Conservation (phyloP, 164 flowering plant species). For the Tetrastigma voinierianum region DNA sequence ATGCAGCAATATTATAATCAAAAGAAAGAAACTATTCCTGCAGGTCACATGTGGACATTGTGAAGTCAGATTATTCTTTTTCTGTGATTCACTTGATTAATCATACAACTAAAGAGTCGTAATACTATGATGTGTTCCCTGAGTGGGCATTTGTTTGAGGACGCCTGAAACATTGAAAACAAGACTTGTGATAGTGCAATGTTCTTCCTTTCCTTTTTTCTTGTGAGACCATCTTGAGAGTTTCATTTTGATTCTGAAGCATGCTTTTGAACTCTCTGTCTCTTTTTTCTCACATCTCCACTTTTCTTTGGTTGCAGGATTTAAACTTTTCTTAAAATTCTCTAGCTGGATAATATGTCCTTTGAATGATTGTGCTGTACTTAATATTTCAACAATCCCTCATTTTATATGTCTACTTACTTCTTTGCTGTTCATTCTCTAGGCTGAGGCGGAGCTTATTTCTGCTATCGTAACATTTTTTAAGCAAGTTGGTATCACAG, state of each 20-base stretch:
- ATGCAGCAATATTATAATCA: too few relatives aligned
- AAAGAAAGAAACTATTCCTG: too few relatives aligned
- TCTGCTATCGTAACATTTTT: conserved; percentile 84
- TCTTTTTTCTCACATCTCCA: neutral
- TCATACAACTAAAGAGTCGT: too few relatives aligned
- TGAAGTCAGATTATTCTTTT: too few relatives aligned
- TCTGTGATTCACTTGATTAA: too few relatives aligned
- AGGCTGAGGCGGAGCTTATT: conserved; percentile 98
- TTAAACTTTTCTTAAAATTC: neutral
- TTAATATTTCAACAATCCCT: neutral
- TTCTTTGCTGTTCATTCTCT: conserved; percentile 10
- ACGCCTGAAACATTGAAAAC: too few relatives aligned
- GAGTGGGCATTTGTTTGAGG: too few relatives aligned
- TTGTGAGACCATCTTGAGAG: too few relatives aligned
- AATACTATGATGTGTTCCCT: too few relatives aligned
- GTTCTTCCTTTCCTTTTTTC: too few relatives aligned
- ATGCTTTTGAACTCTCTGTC: neutral
- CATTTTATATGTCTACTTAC: neutral
- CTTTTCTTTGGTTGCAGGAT: neutral
- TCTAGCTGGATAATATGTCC: neutral
- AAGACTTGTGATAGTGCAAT: too few relatives aligned
- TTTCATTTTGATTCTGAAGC: neutral
- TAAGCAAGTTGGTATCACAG: conserved; percentile 79
- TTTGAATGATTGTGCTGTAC: neutral
- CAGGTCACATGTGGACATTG: too few relatives aligned